Conservation (phyloP, 2,329 filamentous ascomycete species). For the Talaromyces sp. region DNA sequence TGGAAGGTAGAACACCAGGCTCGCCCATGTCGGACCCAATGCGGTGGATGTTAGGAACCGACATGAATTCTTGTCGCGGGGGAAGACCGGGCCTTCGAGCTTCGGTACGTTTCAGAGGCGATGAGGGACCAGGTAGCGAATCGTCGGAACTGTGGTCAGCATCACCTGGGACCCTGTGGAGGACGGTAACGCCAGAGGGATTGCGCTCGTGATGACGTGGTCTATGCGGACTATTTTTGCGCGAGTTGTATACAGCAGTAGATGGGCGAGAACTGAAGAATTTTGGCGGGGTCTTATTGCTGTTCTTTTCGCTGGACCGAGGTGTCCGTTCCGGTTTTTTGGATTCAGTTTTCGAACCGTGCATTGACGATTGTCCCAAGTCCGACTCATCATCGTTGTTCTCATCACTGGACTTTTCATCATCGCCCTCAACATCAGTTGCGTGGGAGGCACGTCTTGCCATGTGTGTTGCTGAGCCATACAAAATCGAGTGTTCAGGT, state of each 20-base stretch:
- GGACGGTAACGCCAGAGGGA: slow-evolving; percentile 74
- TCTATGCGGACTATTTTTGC: slow-evolving; percentile 31
- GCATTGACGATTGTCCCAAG: slow-evolving; percentile 19
- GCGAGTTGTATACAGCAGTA: slow-evolving; percentile 38
- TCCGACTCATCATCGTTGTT: slow-evolving; percentile 54
- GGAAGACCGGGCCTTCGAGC: slow-evolving; percentile 30
- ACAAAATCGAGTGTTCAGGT: slow-evolving; percentile 30
- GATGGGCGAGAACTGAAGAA: slow-evolving; percentile 36
- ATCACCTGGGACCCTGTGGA: slow-evolving; percentile 56
- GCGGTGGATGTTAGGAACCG: slow-evolving; percentile 52
- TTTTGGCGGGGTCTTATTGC: slow-evolving; percentile 26
- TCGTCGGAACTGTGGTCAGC: slow-evolving; percentile 9
- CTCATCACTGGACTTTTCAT: slow-evolving; percentile 80
- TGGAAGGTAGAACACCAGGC: slow-evolving; percentile 62
- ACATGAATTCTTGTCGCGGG: slow-evolving; percentile 51
- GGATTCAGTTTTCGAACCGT: slow-evolving; percentile 14
- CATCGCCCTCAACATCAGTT: slow-evolving; percentile 82
- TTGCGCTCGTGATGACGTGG: slow-evolving; percentile 63
- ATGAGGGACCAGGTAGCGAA: slow-evolving; percentile 17
- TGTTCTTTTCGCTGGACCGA: slow-evolving; percentile 12
- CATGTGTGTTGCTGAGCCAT: slow-evolving; percentile 25
- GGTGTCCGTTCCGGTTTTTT: slow-evolving; percentile 15
- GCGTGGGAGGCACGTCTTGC: slow-evolving; percentile 51
- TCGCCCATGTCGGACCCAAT: slow-evolving; percentile 65
- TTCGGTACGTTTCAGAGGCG: slow-evolving; percentile 4